phyloP scores from a whole-genome alignment of 2,329 filamentous ascomycete species.

The Leptographium radiaticola region DNA sequence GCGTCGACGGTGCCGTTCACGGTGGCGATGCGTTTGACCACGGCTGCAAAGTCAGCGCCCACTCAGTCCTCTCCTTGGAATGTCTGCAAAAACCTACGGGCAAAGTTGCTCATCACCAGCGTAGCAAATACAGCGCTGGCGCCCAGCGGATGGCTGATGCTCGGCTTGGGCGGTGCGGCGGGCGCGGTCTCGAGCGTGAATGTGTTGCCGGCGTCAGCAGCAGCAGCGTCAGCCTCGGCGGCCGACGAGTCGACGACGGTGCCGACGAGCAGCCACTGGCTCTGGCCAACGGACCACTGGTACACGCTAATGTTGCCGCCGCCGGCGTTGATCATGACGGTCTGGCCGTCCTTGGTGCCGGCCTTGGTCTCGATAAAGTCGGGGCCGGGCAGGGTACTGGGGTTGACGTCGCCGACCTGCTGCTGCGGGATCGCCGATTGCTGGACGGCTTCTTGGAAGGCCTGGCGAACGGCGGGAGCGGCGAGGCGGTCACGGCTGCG shows the following conservation, averaged over 20 bases:
- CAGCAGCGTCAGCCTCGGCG: slow-evolving; percentile 29
- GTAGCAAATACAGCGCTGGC: slow-evolving; percentile 12
- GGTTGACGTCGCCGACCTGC: slow-evolving; percentile 65
- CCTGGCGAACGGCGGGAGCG: slow-evolving; percentile 49
- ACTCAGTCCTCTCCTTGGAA: slow-evolving; percentile 18
- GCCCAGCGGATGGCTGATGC: slow-evolving; percentile 59
- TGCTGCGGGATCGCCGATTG: slow-evolving; percentile 79
- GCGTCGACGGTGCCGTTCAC: slow-evolving; percentile 5
- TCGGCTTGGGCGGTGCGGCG: background rate
- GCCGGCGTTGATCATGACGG: slow-evolving; percentile 76
- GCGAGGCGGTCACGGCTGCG: slow-evolving; percentile 58
- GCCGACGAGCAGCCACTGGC: slow-evolving; percentile 79
- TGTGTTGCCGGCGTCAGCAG: slow-evolving; percentile 69
- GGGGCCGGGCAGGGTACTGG: slow-evolving; percentile 78
- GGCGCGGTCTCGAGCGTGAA: slow-evolving; percentile 89
- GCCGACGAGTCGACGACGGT: slow-evolving; percentile 61
- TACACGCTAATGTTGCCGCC: slow-evolving; percentile 78
- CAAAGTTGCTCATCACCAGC: slow-evolving; percentile 9
- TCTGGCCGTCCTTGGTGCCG: slow-evolving; percentile 92
- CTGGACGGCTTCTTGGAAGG: slow-evolving; percentile 74
- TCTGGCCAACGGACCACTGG: slow-evolving; percentile 60
- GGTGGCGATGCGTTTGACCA: slow-evolving; percentile 8
- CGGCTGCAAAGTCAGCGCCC: slow-evolving; percentile 1
- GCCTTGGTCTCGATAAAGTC: slow-evolving; percentile 72
- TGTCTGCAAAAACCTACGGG: slow-evolving; percentile 8